Evolutionary conservation across 2,329 filamentous ascomycete species (phyloP), one percentile per base, ranked within the genome.

Genomic region (Aaosphaeria arxii): DNA sequence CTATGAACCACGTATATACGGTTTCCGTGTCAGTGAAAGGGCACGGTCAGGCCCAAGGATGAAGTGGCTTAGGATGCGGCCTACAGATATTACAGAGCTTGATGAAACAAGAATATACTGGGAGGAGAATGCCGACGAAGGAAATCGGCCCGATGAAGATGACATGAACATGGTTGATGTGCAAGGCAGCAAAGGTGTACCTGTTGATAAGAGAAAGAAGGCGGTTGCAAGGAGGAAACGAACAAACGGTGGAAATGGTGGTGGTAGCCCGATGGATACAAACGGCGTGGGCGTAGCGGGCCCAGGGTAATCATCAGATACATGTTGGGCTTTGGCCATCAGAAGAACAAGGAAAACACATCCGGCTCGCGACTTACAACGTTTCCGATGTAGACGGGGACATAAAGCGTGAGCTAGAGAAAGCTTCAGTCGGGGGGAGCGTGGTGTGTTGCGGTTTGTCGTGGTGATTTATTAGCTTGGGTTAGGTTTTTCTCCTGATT

Each of bases 1-100:
- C 62, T 97, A 97, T 73, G 90, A 96, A 67, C 91, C 94, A 50
- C 88, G 86, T 58, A 97, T 99, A 68, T 99, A 97, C 72, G 94
- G 94, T 30, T 99, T 99, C 76, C 84, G 88, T 52, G 94, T 99
- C 24, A 92, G 89, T 13, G 94, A 97, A 71, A 80, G 91, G 49
- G 89, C 94, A 39, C 84, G 88, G 57, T 91, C 89, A 28, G 94
- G 94, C 0, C 94, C 94, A 9, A 82, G 94, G 52, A 99, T 99
- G 94, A 91, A 91, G 68, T 99, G 94, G 94, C 76, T 99, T 60
- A 84, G 94, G 57, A 85, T 87, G 71, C 87, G 91, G 66, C 94
- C 94, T 0, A 77, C 78, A 11, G 84, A 96, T 63, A 78, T 96
- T 47, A 85, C 79, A 40, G 88, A 95, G 60, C 77, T 97, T 43